phyloP scores from a whole-genome alignment of 2,329 filamentous ascomycete genomes.

The Penicillium expansum region DNA sequence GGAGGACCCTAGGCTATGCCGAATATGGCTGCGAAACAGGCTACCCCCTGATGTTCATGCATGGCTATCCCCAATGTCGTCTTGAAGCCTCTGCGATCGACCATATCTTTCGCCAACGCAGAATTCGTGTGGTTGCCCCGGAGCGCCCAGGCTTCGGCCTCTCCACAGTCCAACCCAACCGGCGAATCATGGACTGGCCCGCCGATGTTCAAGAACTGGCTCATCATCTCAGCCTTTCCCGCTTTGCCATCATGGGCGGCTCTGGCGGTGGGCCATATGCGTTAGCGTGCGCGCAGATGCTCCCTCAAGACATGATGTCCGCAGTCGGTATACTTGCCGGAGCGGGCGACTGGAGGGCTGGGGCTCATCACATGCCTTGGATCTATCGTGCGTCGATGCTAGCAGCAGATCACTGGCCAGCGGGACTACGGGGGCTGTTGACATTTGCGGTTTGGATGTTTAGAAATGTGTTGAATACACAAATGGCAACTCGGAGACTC shows the following conservation, averaged over 20 bases:
- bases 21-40: conserved; percentile 40
- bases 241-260: conserved; percentile 46
- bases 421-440: conserved; percentile 16
- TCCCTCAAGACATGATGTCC: conserved; percentile 32
- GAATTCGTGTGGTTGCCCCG: conserved; percentile 41
- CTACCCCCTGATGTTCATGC: conserved; percentile 43
- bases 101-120: conserved; percentile 31
- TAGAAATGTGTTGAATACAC: conserved; percentile 18
- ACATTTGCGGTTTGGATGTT: conserved; percentile 19
- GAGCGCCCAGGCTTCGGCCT: conserved; percentile 48
- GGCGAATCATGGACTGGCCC: conserved; percentile 43
- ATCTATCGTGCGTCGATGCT: conserved; percentile 18
- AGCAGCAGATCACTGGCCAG: conserved; percentile 25
- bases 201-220: conserved; percentile 47
- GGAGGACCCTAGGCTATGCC: conserved; percentile 45
- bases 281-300: conserved; percentile 45
- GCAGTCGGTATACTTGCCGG: conserved; percentile 41
- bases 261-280: conserved; percentile 51
- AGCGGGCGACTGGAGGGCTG: conserved; percentile 34
- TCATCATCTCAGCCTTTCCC: conserved; percentile 39
- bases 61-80: conserved; percentile 46
- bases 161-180: conserved; percentile 39
- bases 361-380: conserved; percentile 30
- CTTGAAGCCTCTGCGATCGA: conserved; percentile 41
- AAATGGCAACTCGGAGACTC: conserved; percentile 18